Base-by-base conservation (phyloP, 345 rosid genomes). In the Euphorbia tirucalli region DNA sequence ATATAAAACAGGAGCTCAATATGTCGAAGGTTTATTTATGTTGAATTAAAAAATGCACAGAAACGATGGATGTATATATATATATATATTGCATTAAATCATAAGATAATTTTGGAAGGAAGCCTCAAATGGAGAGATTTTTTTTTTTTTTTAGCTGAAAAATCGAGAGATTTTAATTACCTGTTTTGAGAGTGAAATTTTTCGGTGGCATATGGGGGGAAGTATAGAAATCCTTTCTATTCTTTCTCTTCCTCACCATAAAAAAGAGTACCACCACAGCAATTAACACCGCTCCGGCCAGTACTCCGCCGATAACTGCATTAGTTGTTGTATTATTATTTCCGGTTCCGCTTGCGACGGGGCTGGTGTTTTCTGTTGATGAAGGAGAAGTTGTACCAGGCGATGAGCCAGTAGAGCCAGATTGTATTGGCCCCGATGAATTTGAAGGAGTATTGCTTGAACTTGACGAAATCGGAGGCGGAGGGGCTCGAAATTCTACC, bases 281-380 rank as follows among this genome's bases (percentile, higher is more conserved):
- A 11, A 95, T 24, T 19, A 95, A 39, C n/a, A 88, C 72, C 0
- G 75, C 80, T 19, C 90, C 85, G 2, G 80, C 93, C 3, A 82
- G 82, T 11, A 88, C 75, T 59, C 71, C 81, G 7, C 85, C 91
- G 0, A 74, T 74, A 55, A 72, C 78, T 10, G 79, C 75, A 32
- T 72, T 71, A 21, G 68, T 39, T 24, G 39, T 41, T 24, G 19
- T 71, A 24, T 14, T 13, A 64, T 54, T 66, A 21, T 24, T 69
- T n/a, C 66, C 60, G 3, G 39, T 35, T 3, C 39, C 7, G 39
- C 39, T 35, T 32, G 81, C 48, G 4, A 76, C 18, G 37, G 27
- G 41, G 32, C 65, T 39, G n/a, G 7, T 54, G 7, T 3, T 60
- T 7, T 52, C 61, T 3, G 35, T 55, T 3, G 74, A 37, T 1